Conservation (phyloP, 495 filamentous ascomycete genomes). For the Astrothelium macrocarpum region DNA sequence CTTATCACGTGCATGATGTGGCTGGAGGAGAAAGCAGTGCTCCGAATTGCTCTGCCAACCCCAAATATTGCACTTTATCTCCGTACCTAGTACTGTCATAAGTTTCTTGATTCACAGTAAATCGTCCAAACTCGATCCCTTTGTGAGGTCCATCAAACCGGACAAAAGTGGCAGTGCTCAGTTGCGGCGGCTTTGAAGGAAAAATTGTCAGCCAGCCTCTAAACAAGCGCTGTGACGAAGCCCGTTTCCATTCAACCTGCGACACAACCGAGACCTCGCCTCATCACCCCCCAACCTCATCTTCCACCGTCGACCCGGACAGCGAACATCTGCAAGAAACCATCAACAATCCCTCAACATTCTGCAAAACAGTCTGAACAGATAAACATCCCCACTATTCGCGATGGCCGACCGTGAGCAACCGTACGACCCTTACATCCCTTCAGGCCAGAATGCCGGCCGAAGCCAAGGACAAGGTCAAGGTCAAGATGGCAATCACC, state of each 20-base stretch:
- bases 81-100: no score
- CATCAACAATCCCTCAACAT: background rate
- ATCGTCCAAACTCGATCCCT: no score
- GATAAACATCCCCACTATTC: slow-evolving; percentile 16
- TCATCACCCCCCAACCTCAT: background rate
- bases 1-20: background rate
- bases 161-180: background rate
- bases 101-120: no score
- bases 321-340: background rate
- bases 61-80: background rate
- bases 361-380: background rate
- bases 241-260: slow-evolving; percentile 5
- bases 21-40: background rate
- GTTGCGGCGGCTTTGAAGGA: background rate
- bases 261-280: slow-evolving; percentile 5
- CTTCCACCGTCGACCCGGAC: background rate
- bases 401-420: slow-evolving; percentile 63
- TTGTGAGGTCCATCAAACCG: no score
- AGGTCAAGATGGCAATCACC: slow-evolving; percentile 52
- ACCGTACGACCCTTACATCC: slow-evolving; percentile 90
- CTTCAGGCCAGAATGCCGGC: slow-evolving; percentile 48
- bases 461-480: slow-evolving; percentile 40
- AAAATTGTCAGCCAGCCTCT: slow-evolving; percentile 1
- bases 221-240: slow-evolving; percentile 4
- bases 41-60: slow-evolving; percentile 3